These are phyloP conservation scores for Monilinia aucupariae DNA, from an alignment of 2,329 filamentous ascomycete species.

Conservation along the genomic window DNA sequence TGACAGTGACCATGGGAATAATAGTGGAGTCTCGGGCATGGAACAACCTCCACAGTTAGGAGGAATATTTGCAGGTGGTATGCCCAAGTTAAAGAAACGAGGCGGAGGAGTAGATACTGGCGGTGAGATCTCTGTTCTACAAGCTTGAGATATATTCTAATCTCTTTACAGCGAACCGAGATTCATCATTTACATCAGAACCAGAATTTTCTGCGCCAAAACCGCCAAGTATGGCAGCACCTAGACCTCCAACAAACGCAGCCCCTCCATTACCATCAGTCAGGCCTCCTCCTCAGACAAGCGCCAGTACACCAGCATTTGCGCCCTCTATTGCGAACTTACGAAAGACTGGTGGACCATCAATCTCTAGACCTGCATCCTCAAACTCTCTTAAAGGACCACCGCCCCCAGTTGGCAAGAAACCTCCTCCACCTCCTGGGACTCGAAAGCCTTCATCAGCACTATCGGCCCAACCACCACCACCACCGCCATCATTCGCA, in stretches of 20 bases:
- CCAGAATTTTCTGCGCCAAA: slow-evolving; percentile 62
- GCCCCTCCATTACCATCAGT: slow-evolving; percentile 41
- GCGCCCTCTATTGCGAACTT: slow-evolving; percentile 54
- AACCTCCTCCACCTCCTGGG: slow-evolving; percentile 57
- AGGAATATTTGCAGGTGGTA: slow-evolving; percentile 86
- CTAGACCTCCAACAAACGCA: slow-evolving; percentile 53
- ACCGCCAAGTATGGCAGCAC: slow-evolving; percentile 49
- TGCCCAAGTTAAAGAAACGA: slow-evolving; percentile 88
- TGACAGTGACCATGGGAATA: slow-evolving; percentile 68
- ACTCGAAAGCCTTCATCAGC: slow-evolving; percentile 52
- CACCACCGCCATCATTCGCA: slow-evolving; percentile 35
- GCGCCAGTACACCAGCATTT: slow-evolving; percentile 45
- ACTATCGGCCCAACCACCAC: slow-evolving; percentile 34
- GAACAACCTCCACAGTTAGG: slow-evolving; percentile 72
- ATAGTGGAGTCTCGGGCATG: slow-evolving; percentile 39
- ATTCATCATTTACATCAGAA: slow-evolving; percentile 74
- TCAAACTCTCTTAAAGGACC: slow-evolving; percentile 61
- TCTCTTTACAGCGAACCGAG: slow-evolving; percentile 50
- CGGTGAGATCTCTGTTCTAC: slow-evolving; percentile 38
- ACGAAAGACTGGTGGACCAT: slow-evolving; percentile 50
- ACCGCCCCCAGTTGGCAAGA: slow-evolving; percentile 74
- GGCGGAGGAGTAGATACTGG: slow-evolving; percentile 76
- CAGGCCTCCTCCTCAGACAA: slow-evolving; percentile 42
- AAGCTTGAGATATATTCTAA: slow-evolving; percentile 10
- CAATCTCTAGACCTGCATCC: slow-evolving; percentile 52